Percentiles rank a stretch among this genome's conserved stretches.
Evolutionary conservation across 768 basidiomycete genomes (phyloP).

Genomic region (Coprinopsis marcescibilis): DNA sequence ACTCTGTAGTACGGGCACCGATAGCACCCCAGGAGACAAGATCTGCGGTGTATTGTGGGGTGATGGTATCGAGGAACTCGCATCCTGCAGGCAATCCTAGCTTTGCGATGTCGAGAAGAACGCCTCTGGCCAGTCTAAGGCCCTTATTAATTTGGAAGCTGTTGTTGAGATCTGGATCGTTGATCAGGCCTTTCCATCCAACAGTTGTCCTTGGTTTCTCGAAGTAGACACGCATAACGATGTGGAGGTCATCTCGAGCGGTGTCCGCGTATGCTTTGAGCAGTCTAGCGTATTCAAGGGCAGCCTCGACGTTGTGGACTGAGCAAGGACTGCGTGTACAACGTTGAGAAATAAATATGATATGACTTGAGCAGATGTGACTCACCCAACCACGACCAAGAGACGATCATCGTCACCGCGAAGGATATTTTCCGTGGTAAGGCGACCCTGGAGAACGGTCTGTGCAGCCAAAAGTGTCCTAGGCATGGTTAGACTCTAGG

Average conservation of each 20-base stretch:
- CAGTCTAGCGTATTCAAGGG: conserved; percentile 79
- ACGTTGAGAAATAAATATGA: not conserved
- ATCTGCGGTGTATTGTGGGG: conserved; percentile 88
- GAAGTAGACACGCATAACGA: conserved; percentile 98
- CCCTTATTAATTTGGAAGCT: conserved; percentile 97
- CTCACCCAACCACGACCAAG: conserved; percentile 85
- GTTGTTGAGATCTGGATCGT: conserved; percentile 92
- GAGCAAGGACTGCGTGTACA: conserved; percentile 74
- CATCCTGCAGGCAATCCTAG: conserved; percentile 93
- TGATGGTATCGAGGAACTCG: conserved; percentile 79
- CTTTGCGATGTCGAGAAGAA: conserved; percentile 85
- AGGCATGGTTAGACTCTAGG: conserved; percentile 1
- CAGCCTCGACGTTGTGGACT: conserved; percentile 84
- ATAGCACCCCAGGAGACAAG: conserved; percentile 91
- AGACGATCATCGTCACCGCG: conserved; percentile 88
- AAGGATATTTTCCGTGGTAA: conserved; percentile 72
- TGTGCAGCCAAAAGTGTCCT: conserved; percentile 79
- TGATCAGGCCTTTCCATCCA: conserved; percentile 99
- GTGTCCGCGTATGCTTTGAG: conserved; percentile 75
- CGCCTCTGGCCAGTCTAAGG: conserved; percentile 76
- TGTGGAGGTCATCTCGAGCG: conserved; percentile 81
- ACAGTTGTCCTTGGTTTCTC: conserved; percentile 95
- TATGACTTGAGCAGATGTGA: conserved; percentile 1
- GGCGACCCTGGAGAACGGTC: conserved; percentile 83
- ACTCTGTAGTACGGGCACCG: conserved; percentile 88